Conservation (phyloP, 805 yeast genomes). For the Blastobotrys parvus region DNA sequence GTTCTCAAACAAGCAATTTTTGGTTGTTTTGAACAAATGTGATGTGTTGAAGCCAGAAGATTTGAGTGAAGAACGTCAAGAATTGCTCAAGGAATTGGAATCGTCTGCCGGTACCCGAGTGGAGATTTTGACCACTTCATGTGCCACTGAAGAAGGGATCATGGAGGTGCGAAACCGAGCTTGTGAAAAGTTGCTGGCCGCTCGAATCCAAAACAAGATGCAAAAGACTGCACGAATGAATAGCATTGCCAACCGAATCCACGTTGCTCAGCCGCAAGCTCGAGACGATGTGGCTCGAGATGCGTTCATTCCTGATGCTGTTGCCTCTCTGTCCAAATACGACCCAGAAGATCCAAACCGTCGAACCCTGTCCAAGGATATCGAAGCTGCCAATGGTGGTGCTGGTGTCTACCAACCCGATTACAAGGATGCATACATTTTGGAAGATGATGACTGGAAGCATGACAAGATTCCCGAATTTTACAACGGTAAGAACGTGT, state of each 20-base stretch:
- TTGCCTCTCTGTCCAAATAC: conserved; percentile 51
- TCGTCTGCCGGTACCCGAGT: conserved; percentile 56
- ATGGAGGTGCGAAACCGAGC: conserved; percentile 96
- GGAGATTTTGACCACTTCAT: conserved; percentile 87
- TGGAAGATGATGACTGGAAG: conserved; percentile 98
- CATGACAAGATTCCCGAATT: conserved; percentile 95
- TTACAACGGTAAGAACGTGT: conserved; percentile 91
- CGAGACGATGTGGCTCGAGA: conserved; percentile 76
- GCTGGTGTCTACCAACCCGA: conserved; percentile 97
- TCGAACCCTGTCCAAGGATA: conserved; percentile 72
- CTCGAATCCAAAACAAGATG: conserved; percentile 87
- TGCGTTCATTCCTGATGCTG: conserved; percentile 77
- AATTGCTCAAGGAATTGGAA: conserved; percentile 40
- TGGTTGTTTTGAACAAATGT: conserved; percentile 91
- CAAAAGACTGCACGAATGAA: conserved; percentile 85
- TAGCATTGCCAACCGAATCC: conserved; percentile 88
- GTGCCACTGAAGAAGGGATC: conserved; percentile 88
- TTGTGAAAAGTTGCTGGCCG: conserved; percentile 90
- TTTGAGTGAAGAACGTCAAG: conserved; percentile 66
- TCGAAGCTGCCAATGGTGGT: conserved; percentile 90
- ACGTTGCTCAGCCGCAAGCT: conserved; percentile 81
- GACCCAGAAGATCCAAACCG: conserved; percentile 77
- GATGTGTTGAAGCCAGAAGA: conserved; percentile 86
- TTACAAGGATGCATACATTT: conserved; percentile 80
- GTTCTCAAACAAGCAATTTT: conserved; percentile 92